These are phyloP conservation scores for Nectriaceae sp. DNA, from an alignment of 2,329 filamentous ascomycete species.

Conservation along the genomic window DNA sequence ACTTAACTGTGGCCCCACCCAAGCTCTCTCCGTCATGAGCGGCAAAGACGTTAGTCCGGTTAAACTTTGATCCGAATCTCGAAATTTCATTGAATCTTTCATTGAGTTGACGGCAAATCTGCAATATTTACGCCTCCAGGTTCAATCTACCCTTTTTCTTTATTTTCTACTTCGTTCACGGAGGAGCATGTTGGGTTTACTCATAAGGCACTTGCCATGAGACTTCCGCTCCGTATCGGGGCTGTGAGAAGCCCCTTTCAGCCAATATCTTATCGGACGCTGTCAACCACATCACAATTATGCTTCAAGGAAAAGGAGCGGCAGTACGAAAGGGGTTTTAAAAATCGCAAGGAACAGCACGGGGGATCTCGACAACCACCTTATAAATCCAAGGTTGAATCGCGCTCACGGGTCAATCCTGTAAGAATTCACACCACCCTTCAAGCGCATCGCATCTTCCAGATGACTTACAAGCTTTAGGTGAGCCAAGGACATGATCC, in stretches of 20 bases:
- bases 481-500: slow-evolving; percentile 37
- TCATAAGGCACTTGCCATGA: slow-evolving; percentile 29
- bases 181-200: slow-evolving; percentile 19
- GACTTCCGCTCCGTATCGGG: slow-evolving; percentile 28
- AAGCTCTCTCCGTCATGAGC: slow-evolving; percentile 1
- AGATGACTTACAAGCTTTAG: slow-evolving; percentile 18
- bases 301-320: too few relatives aligned
- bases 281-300: slow-evolving; percentile 26
- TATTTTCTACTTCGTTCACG: slow-evolving; percentile 1
- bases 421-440: slow-evolving; percentile 21
- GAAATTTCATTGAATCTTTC: slow-evolving; percentile 21
- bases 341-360: too few relatives aligned
- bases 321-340: too few relatives aligned
- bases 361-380: too few relatives aligned
- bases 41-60: slow-evolving; percentile 10
- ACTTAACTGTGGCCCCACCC: slow-evolving; percentile 22
- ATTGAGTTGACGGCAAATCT: slow-evolving; percentile 17
- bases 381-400: slow-evolving; percentile 9
- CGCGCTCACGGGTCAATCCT: slow-evolving; percentile 21
- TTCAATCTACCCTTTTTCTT: slow-evolving; percentile 5
- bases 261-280: slow-evolving; percentile 18
- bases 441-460: background rate
- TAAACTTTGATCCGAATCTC: slow-evolving; percentile 21
- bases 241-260: slow-evolving; percentile 23
- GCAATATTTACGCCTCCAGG: background rate